These are phyloP conservation scores for Phytophthora pini DNA, from an alignment of 352 stramenopile genomes.

Conservation along the genomic window DNA sequence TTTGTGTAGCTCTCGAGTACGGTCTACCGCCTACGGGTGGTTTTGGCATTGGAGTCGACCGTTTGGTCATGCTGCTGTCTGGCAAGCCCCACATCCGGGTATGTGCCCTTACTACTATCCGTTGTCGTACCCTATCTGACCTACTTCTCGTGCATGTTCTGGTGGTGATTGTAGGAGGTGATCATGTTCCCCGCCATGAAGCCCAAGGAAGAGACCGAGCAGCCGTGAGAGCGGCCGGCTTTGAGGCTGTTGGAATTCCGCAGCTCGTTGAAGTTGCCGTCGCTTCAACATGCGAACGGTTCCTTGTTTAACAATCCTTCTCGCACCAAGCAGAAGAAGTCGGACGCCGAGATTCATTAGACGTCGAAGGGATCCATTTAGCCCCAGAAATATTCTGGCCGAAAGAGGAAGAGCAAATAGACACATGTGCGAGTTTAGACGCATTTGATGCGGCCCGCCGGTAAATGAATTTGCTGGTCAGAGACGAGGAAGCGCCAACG, in stretches of 20 bases:
- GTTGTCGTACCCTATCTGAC: conserved; percentile 1
- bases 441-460: not conserved
- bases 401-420: conserved; percentile 9
- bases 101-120: conserved; percentile 23
- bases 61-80: conserved; percentile 98
- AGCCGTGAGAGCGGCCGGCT: conserved; percentile 9
- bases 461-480: conserved; percentile 1
- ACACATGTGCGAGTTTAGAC: conserved; percentile 6
- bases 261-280: conserved; percentile 30
- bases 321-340: conserved; percentile 25
- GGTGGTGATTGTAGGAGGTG: conserved; percentile 91
- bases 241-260: not conserved
- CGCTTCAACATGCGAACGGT: conserved; percentile 28
- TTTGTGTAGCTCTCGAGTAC: conserved; percentile 98
- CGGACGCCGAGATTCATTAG: conserved; percentile 8
- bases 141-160: not conserved
- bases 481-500: conserved; percentile 13
- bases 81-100: conserved; percentile 98
- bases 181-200: conserved; percentile 99
- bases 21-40: conserved; percentile 97
- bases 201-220: conserved; percentile 47
- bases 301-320: conserved; percentile 17
- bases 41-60: conserved; percentile 98
- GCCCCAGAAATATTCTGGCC: not conserved
- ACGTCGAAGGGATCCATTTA: not conserved